Conservation (phyloP, 768 basidiomycete species). For the Trametopsis cervina region DNA sequence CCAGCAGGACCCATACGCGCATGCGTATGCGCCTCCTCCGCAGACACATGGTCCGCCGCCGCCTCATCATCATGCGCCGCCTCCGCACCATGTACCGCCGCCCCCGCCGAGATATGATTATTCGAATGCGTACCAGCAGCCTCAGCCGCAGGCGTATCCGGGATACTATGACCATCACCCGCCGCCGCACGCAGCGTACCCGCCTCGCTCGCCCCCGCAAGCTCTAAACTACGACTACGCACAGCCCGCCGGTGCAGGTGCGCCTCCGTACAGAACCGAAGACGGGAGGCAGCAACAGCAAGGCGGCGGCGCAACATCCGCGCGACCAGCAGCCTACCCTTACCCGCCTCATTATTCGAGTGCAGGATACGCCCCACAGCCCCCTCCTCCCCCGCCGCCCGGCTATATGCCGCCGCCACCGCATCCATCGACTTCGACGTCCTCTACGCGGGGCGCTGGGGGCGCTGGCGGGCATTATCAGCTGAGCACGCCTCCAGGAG, state of each 20-base stretch:
- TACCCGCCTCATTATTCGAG: slow-evolving; percentile 19
- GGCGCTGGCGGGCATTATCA: slow-evolving; percentile 12
- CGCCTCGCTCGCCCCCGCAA: slow-evolving; percentile 4
- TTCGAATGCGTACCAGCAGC: slow-evolving; percentile 5
- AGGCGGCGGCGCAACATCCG: neutral
- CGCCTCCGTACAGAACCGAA: slow-evolving; percentile 3
- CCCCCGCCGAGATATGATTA: slow-evolving; percentile 8
- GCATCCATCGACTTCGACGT: neutral
- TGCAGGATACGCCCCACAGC: slow-evolving; percentile 19
- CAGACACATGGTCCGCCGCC: slow-evolving; percentile 14
- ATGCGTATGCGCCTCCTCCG: slow-evolving; percentile 13
- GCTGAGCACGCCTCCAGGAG: slow-evolving; percentile 20
- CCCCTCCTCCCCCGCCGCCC: slow-evolving; percentile 12
- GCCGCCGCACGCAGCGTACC: neutral
- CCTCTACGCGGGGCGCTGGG: neutral
- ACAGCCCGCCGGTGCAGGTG: slow-evolving; percentile 13
- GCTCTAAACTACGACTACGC: neutral
- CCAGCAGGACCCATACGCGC: slow-evolving; percentile 8
- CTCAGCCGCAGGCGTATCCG: neutral
- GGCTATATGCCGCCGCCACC: neutral
- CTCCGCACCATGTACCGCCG: slow-evolving; percentile 13
- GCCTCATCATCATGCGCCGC: slow-evolving; percentile 11
- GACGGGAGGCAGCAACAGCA: neutral
- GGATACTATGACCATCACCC: neutral
- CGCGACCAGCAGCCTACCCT: neutral